These are phyloP conservation scores for Xylaria cubensis DNA, from an alignment of 495 filamentous ascomycete species.

Conservation along the genomic window DNA sequence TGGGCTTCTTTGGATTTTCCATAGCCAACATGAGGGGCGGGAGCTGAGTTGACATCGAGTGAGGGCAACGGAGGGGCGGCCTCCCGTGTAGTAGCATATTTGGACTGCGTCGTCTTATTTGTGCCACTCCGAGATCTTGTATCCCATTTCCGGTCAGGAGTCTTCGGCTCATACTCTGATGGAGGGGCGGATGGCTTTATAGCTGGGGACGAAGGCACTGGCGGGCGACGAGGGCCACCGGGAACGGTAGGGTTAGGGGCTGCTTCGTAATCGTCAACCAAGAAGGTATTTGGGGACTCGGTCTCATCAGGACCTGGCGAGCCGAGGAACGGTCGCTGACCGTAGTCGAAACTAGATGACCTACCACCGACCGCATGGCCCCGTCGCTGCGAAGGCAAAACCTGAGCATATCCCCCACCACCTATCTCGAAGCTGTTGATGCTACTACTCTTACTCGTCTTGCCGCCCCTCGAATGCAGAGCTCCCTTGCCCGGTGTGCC, in stretches of 20 bases:
- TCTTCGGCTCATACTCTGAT: conserved; percentile 41
- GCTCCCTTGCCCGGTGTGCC: conserved; percentile 37
- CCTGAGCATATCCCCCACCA: conserved; percentile 67
- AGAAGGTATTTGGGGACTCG: conserved; percentile 53
- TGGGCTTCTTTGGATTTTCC: conserved; percentile 60
- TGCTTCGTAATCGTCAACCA: conserved; percentile 71
- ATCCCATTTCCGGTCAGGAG: conserved; percentile 65
- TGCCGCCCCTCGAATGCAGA: conserved; percentile 60
- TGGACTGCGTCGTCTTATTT: conserved; percentile 41
- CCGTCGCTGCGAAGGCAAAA: conserved; percentile 62
- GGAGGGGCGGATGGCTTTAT: conserved; percentile 45
- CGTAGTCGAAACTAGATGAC: conserved; percentile 82
- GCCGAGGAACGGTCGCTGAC: conserved; percentile 47
- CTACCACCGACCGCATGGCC: conserved; percentile 64
- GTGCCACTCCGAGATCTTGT: conserved; percentile 66
- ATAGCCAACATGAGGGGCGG: conserved; percentile 62
- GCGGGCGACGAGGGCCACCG: conserved; percentile 70
- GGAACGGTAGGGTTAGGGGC: conserved; percentile 90
- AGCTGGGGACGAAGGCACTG: conserved; percentile 50
- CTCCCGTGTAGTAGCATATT: conserved; percentile 39
- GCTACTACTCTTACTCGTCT: conserved; percentile 75
- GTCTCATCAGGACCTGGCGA: conserved; percentile 49
- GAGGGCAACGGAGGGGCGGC: conserved; percentile 41
- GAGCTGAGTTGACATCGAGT: conserved; percentile 54
- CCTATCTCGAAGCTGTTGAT: conserved; percentile 64